Conservation (phyloP, 441 rosid species). For the Corymbia citriodora region DNA sequence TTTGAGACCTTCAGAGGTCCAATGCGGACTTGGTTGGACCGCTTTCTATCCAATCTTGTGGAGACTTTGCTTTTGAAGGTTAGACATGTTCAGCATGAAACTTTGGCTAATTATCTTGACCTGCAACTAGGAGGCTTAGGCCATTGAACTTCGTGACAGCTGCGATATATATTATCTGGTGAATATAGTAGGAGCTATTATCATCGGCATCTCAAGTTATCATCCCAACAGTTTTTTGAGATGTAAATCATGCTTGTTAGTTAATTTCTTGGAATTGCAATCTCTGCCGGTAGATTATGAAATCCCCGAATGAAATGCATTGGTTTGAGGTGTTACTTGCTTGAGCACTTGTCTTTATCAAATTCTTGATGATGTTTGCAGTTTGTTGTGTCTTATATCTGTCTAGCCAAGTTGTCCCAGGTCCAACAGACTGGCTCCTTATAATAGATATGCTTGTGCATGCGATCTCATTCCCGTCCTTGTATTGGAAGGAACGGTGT, state of each 20-base stretch:
- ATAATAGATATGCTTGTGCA: too few species aligned
- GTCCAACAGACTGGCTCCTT: background rate
- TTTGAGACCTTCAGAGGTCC: background rate
- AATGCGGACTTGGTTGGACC: background rate
- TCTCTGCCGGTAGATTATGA: background rate
- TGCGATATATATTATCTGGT: background rate
- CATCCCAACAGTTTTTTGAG: background rate
- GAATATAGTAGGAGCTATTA: background rate
- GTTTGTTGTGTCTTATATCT: background rate
- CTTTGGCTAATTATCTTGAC: background rate
- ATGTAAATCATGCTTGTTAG: background rate
- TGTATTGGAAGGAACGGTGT: background rate
- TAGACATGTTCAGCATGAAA: background rate
- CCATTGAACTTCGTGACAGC: background rate
- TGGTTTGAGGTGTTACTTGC: background rate
- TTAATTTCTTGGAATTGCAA: background rate
- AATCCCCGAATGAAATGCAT: background rate
- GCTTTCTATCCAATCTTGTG: background rate
- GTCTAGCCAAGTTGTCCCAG: background rate
- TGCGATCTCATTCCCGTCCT: background rate
- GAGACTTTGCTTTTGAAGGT: background rate
- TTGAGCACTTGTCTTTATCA: background rate
- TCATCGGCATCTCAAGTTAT: background rate
- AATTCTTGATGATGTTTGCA: background rate
- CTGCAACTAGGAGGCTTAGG: background rate